These are phyloP conservation scores for Yamadazyma buinensis DNA, from an alignment of 1,139 yeast species.

Conservation along the genomic window DNA sequence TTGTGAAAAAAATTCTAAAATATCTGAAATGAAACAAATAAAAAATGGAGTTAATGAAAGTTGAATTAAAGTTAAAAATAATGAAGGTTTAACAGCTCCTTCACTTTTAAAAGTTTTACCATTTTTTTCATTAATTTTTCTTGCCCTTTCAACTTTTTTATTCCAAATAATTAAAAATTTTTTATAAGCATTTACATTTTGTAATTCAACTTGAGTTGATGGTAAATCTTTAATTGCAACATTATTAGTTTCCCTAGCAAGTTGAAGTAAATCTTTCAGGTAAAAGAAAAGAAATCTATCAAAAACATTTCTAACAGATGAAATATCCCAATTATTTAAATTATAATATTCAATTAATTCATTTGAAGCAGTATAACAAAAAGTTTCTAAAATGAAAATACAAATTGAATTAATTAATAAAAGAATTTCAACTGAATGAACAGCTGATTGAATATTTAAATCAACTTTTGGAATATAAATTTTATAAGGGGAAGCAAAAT, in stretches of 20 bases:
- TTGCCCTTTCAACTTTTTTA: slow-evolving; percentile 16
- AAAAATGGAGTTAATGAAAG: slow-evolving; percentile 7
- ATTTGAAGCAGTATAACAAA: slow-evolving; percentile 39
- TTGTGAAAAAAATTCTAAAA: slow-evolving; percentile 19
- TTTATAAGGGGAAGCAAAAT: slow-evolving; percentile 25
- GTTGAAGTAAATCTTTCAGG: slow-evolving; percentile 19
- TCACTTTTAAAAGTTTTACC: slow-evolving; percentile 7
- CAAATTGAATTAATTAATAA: slow-evolving; percentile 23
- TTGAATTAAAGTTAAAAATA: slow-evolving; percentile 7
- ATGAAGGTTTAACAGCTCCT: slow-evolving; percentile 23
- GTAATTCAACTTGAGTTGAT: slow-evolving; percentile 17
- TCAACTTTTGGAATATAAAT: slow-evolving; percentile 18
- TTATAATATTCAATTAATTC: slow-evolving; percentile 40
- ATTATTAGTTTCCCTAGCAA: slow-evolving; percentile 19
- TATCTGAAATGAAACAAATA: slow-evolving; percentile 15
- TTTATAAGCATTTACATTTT: slow-evolving; percentile 18
- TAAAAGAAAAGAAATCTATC: slow-evolving; percentile 21
- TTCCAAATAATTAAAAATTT: slow-evolving; percentile 22
- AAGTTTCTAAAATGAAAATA: slow-evolving; percentile 36
- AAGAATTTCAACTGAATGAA: slow-evolving; percentile 17
- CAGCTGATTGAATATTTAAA: slow-evolving; percentile 10
- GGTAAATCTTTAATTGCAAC: slow-evolving; percentile 24
- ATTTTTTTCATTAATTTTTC: slow-evolving; percentile 9
- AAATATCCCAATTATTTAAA: slow-evolving; percentile 28
- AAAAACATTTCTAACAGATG: slow-evolving; percentile 22